Evolutionary conservation across 1,284 basidiomycete species (phyloP).

Genomic region (Meripilus lineatus): DNA sequence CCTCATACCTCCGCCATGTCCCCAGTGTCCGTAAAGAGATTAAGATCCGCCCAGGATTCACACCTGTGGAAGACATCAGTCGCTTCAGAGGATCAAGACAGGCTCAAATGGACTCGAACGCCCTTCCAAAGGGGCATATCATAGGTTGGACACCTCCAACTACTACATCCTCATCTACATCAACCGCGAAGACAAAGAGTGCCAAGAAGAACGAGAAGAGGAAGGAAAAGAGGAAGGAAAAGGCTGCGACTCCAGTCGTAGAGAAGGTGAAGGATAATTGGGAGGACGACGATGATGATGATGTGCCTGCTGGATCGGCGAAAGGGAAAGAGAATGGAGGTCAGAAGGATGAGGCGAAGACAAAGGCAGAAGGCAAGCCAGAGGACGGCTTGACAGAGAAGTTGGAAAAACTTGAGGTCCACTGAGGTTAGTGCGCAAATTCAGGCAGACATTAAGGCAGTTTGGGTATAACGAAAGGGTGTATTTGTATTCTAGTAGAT

Average conservation of each 20-base stretch:
- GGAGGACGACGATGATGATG: constrained; percentile 70
- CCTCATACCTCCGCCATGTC: constrained; percentile 3
- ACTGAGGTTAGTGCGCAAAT: constrained; percentile 13
- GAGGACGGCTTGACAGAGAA: constrained; percentile 17
- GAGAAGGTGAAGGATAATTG: constrained; percentile 61
- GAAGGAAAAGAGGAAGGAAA: constrained; percentile 60
- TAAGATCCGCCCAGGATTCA: constrained; percentile 90
- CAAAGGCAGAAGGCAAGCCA: constrained; percentile 11
- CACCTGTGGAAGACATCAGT: constrained; percentile 89
- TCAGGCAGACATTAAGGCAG: not conserved
- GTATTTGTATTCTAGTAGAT: constrained; percentile 5
- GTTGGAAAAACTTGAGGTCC: constrained; percentile 40
- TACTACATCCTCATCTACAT: constrained; percentile 15
- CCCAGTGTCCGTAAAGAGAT: constrained; percentile 82
- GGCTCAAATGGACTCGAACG: constrained; percentile 57
- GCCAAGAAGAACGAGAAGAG: constrained; percentile 79
- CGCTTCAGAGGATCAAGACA: constrained; percentile 79
- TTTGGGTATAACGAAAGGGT: constrained; percentile 4
- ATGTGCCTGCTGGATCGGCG: constrained; percentile 19
- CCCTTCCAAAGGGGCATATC: constrained; percentile 71
- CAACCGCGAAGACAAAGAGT: constrained; percentile 43
- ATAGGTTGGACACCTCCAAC: constrained; percentile 72
- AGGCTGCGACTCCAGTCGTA: constrained; percentile 30
- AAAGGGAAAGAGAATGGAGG: constrained; percentile 10
- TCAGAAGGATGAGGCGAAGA: constrained; percentile 11